Percentiles rank a stretch among this genome's conserved stretches.
Evolutionary conservation across 345 rosid species (phyloP).

Genomic region (Angophora floribunda): DNA sequence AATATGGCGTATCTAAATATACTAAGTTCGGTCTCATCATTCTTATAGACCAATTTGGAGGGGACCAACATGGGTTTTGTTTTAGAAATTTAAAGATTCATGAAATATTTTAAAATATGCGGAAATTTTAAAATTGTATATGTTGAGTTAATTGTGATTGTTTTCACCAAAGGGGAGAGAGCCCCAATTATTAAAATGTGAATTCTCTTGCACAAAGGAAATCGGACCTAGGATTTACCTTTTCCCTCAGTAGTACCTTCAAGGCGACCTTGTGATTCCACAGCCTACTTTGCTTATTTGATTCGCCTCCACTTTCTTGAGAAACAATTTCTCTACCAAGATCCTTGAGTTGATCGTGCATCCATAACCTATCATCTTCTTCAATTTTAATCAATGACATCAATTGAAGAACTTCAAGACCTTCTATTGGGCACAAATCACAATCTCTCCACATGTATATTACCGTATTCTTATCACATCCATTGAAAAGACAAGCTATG

Average conservation of each 20-base stretch:
- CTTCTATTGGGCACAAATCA: neutral
- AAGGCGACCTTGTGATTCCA: neutral
- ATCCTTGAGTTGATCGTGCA: neutral
- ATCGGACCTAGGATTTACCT: neutral
- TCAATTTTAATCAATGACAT: neutral
- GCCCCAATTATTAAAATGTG: neutral
- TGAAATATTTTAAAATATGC: neutral
- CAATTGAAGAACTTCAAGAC: neutral
- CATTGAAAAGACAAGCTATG: neutral
- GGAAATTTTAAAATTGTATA: neutral
- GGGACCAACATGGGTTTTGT: neutral
- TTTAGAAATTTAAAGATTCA: too few species aligned
- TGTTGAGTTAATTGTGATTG: neutral
- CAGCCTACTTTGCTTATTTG: neutral
- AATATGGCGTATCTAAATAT: too few species aligned
- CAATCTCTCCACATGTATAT: neutral
- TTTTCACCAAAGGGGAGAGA: neutral
- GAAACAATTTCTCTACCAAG: neutral
- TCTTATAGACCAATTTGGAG: neutral
- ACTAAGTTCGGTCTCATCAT: neutral
- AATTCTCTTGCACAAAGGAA: neutral
- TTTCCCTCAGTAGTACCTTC: neutral
- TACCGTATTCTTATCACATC: neutral
- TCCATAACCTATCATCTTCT: neutral
- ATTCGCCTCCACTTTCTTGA: neutral